Evolutionary conservation across 345 rosid genomes (phyloP).

Genomic region (Nasturtium officinale): DNA sequence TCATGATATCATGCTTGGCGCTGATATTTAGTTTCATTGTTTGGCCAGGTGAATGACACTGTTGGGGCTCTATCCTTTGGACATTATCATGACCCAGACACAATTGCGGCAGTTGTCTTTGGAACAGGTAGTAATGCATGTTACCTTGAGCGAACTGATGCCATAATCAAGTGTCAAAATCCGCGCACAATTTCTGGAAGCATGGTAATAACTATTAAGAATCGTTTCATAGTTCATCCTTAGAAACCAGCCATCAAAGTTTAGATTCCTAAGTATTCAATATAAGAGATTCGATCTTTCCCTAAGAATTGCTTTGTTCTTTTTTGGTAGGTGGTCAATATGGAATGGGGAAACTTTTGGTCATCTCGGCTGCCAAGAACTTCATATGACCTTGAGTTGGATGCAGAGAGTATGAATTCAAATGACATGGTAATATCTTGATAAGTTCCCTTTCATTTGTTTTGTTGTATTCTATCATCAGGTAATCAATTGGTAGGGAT

Average conservation of each 20-base stretch:
- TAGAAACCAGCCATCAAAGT: background rate
- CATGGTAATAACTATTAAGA: constrained; percentile 61
- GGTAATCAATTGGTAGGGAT: constrained; percentile 15
- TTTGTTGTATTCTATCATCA: background rate
- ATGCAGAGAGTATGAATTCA: constrained; percentile 82
- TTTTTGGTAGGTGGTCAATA: constrained; percentile 73
- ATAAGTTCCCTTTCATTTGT: background rate
- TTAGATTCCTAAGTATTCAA: background rate
- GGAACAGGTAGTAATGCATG: constrained; percentile 97
- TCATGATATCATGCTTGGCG: constrained; percentile 9
- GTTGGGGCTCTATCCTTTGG: constrained; percentile 92
- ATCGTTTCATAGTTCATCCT: background rate
- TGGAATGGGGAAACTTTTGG: constrained; percentile 99
- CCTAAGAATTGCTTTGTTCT: background rate
- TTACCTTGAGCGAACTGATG: constrained; percentile 89
- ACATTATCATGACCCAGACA: constrained; percentile 85
- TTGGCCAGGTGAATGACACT: constrained; percentile 83
- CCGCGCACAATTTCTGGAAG: constrained; percentile 77
- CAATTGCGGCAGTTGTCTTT: constrained; percentile 89
- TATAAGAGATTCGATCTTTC: background rate
- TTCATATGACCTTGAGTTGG: constrained; percentile 78
- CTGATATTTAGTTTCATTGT: constrained; percentile 24
- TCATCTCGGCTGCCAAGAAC: constrained; percentile 95
- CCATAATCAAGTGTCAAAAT: constrained; percentile 87
- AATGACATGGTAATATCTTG: constrained; percentile 67